phyloP scores from a whole-genome alignment of 1,284 basidiomycete species.

The Thelephora terrestris region DNA sequence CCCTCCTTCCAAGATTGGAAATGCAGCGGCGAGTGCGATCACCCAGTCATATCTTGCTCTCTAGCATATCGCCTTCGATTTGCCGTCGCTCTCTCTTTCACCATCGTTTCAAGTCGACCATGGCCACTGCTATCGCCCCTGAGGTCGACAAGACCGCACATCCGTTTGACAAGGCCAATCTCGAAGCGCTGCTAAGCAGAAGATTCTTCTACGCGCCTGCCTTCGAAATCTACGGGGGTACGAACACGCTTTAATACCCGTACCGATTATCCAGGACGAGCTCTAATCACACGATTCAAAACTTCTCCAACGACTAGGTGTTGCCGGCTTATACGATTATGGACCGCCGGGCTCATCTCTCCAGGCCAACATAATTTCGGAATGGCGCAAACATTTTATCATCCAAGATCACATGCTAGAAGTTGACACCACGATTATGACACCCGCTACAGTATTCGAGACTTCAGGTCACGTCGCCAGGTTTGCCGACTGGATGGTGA shows the following conservation, averaged over 20 bases:
- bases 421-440: conserved; percentile 98
- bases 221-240: conserved; percentile 97
- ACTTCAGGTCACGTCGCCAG: conserved; percentile 97
- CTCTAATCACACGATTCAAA: background rate
- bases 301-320: conserved; percentile 39
- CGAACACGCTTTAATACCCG: conserved; percentile 15
- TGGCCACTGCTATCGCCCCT: conserved; percentile 16
- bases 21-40: too few species aligned
- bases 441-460: conserved; percentile 90
- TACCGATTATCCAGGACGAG: background rate
- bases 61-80: too few species aligned
- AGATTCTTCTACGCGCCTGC: conserved; percentile 98
- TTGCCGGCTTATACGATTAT: conserved; percentile 94
- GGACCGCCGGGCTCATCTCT: conserved; percentile 92
- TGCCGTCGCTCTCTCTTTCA: too few species aligned
- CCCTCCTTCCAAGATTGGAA: too few species aligned
- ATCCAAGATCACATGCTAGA: conserved; percentile 99
- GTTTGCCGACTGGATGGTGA: conserved; percentile 99
- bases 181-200: conserved; percentile 84
- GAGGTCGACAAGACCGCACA: conserved; percentile 78
- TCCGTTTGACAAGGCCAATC: conserved; percentile 78
- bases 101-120: conserved; percentile 8
- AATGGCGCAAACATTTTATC: conserved; percentile 99
- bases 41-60: too few species aligned
- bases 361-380: conserved; percentile 93